Evolutionary conservation across 352 stramenopile genomes (phyloP), one percentile per base, ranked within the genome.

Genomic region (Phytophthora ramorum): DNA sequence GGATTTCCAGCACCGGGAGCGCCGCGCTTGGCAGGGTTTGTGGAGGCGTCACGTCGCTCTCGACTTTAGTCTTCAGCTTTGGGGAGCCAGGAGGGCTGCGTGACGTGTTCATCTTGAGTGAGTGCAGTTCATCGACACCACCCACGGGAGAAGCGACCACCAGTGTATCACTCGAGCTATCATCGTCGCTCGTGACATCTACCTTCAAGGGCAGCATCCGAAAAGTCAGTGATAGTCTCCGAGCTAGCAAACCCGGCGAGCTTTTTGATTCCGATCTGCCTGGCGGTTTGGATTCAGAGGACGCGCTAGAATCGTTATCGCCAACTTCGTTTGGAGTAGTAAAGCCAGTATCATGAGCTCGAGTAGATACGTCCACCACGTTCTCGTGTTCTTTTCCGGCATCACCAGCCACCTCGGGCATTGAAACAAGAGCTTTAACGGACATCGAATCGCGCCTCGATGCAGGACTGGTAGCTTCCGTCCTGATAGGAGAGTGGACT

Each of bases 1-100:
- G 46, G 37, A 69, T 35, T 3, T 77, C 58, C 12, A 77, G 55
- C 14, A 46, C 38, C 0, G 69, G 64, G 1, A 77, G 55, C 19
- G 71, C 67, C n/a, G 48, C n/a, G 20, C 54, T 62, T 12, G 7
- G 49, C 8, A 48, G 20, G 8, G 56, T 32, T 17, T 56, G 62
- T 7, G 34, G 28, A 35, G 16, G 30, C 7, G 51, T 12, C 17
- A 53, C 60, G 7, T 63, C 46, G n/a, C 4, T 45, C 10, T 32
- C 14, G 5, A 46, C 22, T 17, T 28, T 56, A 12, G 40, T 8
- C n/a, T 63, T 68, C 1, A 28, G 5, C 24, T 63, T 66, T 12
- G 37, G 50, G 14, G 43, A 50, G 30, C 17, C 13, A 6, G 38
- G n/a, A 7, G 53, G 30, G n/a, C 26, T 58, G 13, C 20, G 20